These are phyloP conservation scores for Astrocystis sublimbata DNA, from an alignment of 495 filamentous ascomycete species.

Conservation along the genomic window DNA sequence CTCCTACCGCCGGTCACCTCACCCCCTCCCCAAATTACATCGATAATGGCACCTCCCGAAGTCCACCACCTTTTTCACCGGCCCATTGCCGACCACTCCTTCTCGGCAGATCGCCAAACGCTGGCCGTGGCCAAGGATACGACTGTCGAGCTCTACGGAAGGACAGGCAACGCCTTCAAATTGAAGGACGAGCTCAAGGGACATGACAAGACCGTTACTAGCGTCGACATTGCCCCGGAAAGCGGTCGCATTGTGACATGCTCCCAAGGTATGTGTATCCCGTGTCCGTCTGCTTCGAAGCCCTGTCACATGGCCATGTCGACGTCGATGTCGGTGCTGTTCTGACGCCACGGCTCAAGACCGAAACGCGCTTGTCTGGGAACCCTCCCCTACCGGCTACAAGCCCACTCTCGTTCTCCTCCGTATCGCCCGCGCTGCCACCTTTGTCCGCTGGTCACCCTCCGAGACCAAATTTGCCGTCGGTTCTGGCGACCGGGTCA, in stretches of 20 bases:
- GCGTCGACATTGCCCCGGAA: conserved; percentile 90
- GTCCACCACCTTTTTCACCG: conserved; percentile 96
- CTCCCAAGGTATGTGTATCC: conserved; percentile 70
- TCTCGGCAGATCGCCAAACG: conserved; percentile 85
- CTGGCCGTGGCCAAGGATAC: conserved; percentile 91
- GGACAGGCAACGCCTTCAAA: conserved; percentile 72
- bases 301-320: not conserved
- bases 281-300: not conserved
- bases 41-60: conserved; percentile 77
- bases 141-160: conserved; percentile 84
- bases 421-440: conserved; percentile 94
- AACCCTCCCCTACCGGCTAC: conserved; percentile 85
- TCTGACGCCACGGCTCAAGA: conserved; percentile 55
- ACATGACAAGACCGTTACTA: conserved; percentile 94
- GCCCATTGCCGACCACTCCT: conserved; percentile 96
- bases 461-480: conserved; percentile 97
- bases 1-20: conserved; percentile 72
- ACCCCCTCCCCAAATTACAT: not conserved
- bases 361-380: conserved; percentile 97
- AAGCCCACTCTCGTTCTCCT: conserved; percentile 96
- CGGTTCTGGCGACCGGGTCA: conserved; percentile 90
- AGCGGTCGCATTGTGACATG: conserved; percentile 94
- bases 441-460: conserved; percentile 96
- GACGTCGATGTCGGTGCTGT: not conserved
- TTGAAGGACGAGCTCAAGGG: conserved; percentile 90